Evolutionary conservation across 306 rosid species (phyloP).

Genomic region (Prunus mongolica): DNA sequence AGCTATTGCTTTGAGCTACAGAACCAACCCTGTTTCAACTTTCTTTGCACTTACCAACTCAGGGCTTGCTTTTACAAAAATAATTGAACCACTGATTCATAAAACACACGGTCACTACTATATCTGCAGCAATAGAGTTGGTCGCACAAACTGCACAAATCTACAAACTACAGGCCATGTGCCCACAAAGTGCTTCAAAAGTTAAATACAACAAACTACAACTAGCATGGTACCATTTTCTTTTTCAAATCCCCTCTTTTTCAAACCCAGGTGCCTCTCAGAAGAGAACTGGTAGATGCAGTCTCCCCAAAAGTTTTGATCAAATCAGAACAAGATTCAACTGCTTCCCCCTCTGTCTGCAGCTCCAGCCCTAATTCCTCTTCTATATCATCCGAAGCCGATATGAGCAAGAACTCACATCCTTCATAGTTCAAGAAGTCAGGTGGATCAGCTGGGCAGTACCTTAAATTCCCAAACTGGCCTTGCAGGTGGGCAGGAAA

Average conservation of each 20-base stretch:
- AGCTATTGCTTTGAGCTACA: no score
- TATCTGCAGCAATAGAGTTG: no score
- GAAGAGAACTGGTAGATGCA: conserved; percentile 32
- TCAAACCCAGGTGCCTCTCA: conserved; percentile 56
- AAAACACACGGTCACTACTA: no score
- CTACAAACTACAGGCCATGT: background rate
- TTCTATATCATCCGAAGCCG: conserved; percentile 48
- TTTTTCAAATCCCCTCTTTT: conserved; percentile 9
- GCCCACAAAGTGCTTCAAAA: background rate
- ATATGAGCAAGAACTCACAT: conserved; percentile 58
- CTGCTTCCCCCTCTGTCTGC: conserved; percentile 11
- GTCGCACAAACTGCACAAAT: background rate
- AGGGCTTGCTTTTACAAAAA: no score
- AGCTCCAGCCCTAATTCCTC: conserved; percentile 55
- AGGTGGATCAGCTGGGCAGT: conserved; percentile 39
- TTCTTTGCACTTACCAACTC: no score
- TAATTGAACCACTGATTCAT: no score
- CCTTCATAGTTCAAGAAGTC: conserved; percentile 60
- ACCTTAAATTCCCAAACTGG: conserved; percentile 28
- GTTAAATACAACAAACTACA: background rate
- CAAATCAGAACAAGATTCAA: conserved; percentile 46
- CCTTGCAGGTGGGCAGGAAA: conserved; percentile 62
- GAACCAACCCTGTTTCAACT: no score
- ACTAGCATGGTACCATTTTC: background rate
- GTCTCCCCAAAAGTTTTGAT: conserved; percentile 48